Percentiles rank a stretch among this genome's conserved stretches.
Conservation (phyloP, 148 eudicot genomes). For the Heliamphora exappendiculata region DNA sequence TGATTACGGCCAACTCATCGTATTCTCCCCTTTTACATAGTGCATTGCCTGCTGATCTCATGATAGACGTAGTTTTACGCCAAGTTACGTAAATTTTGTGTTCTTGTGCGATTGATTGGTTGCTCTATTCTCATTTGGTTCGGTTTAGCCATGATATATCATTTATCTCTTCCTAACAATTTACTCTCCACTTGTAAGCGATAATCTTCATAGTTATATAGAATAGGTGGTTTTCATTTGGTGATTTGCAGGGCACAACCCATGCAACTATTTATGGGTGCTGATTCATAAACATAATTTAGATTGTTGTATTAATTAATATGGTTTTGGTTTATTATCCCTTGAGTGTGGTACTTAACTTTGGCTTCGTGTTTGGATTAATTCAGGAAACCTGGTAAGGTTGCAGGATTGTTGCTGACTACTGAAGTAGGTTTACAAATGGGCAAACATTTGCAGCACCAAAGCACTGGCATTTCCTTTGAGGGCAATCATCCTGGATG, state of each 20-base stretch:
- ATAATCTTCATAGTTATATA: not conserved
- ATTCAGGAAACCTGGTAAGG: slow-evolving; percentile 5
- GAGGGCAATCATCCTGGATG: slow-evolving; percentile 32
- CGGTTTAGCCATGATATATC: not conserved
- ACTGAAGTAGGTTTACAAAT: slow-evolving; percentile 13
- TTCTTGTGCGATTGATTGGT: no score
- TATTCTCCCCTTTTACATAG: no score
- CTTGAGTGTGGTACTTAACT: not conserved
- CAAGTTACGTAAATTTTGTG: no score
- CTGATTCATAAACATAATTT: not conserved
- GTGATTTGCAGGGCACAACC: not conserved
- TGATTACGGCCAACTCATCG: no score
- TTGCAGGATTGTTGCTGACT: not conserved
- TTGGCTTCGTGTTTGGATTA: not conserved
- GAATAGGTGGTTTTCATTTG: not conserved
- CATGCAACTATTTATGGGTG: not conserved
- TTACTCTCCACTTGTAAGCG: not conserved
- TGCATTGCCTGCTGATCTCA: no score
- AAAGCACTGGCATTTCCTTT: slow-evolving; percentile 6
- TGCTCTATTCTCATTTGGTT: not conserved
- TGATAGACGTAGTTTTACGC: no score
- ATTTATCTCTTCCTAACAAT: not conserved
- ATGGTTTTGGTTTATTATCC: not conserved
- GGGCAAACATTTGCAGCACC: slow-evolving; percentile 37
- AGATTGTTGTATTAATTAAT: not conserved